These are phyloP conservation scores for Chenopodium suecicum DNA, from an alignment of 148 eudicot species.

Conservation along the genomic window DNA sequence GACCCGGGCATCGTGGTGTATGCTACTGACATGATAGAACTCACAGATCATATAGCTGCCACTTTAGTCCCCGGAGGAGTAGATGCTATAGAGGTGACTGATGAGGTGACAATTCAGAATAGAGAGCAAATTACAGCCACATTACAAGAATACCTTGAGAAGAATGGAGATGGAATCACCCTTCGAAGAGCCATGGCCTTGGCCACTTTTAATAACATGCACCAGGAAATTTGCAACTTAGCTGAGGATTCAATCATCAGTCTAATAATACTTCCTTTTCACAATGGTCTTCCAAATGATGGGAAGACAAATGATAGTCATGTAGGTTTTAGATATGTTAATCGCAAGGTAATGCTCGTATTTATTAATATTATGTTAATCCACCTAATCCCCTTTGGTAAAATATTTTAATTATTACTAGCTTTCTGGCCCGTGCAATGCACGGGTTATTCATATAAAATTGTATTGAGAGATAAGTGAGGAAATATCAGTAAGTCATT, in stretches of 20 bases:
- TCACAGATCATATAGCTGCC: constrained; percentile 64
- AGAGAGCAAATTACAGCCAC: constrained; percentile 49
- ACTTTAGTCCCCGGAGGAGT: constrained; percentile 52
- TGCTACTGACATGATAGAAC: constrained; percentile 80
- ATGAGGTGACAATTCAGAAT: constrained; percentile 43
- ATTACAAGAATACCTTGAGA: constrained; percentile 41
- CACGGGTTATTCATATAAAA: no score
- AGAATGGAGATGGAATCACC: constrained; percentile 46
- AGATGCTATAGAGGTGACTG: constrained; percentile 58
- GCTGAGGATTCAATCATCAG: constrained; percentile 64
- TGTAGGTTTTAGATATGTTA: constrained; percentile 73
- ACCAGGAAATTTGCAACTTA: constrained; percentile 71
- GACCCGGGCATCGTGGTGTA: constrained; percentile 77
- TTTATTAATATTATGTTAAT: no score
- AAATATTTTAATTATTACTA: no score
- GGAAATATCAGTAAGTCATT: no score
- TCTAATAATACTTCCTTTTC: constrained; percentile 75
- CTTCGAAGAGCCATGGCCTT: constrained; percentile 60
- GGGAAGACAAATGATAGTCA: constrained; percentile 46
- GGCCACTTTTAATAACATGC: constrained; percentile 64
- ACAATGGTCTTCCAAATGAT: constrained; percentile 41
- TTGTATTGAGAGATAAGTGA: no score
- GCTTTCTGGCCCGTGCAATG: no score
- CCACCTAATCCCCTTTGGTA: no score
- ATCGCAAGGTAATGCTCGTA: constrained; percentile 63